Conservation (phyloP, 768 basidiomycete species). For the Amanita rubescens region DNA sequence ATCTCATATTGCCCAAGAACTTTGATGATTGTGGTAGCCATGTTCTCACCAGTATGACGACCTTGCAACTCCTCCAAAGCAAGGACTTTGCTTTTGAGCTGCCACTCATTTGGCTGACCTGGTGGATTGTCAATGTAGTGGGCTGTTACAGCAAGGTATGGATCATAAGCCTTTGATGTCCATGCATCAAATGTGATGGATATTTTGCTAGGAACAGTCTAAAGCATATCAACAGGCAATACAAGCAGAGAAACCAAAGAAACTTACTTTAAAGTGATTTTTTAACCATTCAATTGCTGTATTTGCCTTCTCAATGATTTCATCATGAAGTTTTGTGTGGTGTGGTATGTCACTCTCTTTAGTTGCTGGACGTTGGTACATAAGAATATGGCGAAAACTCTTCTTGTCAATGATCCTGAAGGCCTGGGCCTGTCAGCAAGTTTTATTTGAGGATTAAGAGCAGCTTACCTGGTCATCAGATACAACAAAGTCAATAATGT, state of each 20-base stretch:
- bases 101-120: conserved; percentile 12
- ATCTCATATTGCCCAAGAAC: conserved; percentile 15
- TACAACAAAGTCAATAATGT: conserved; percentile 9
- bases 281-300: neutral
- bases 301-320: conserved; percentile 9
- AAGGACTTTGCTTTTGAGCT: conserved; percentile 4
- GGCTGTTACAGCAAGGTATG: conserved; percentile 13
- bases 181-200: conserved; percentile 15
- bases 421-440: neutral
- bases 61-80: conserved; percentile 10
- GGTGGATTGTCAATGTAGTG: conserved; percentile 13
- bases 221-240: neutral
- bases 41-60: conserved; percentile 14
- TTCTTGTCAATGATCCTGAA: conserved; percentile 6
- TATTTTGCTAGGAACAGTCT: conserved; percentile 11
- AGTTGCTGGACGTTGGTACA: conserved; percentile 8
- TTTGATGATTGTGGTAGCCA: conserved; percentile 9
- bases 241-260: neutral
- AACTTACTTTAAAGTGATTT: conserved; percentile 7
- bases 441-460: conserved; percentile 2
- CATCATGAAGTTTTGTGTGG: conserved; percentile 7
- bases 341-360: conserved; percentile 11
- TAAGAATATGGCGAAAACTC: conserved; percentile 6
- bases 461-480: conserved; percentile 8
- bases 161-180: conserved; percentile 14